A percentile compares a stretch with the other conserved stretches of the same genome.
These are phyloP conservation scores for Lentinula edodes DNA, from an alignment of 768 basidiomycete genomes.

Conservation along the genomic window DNA sequence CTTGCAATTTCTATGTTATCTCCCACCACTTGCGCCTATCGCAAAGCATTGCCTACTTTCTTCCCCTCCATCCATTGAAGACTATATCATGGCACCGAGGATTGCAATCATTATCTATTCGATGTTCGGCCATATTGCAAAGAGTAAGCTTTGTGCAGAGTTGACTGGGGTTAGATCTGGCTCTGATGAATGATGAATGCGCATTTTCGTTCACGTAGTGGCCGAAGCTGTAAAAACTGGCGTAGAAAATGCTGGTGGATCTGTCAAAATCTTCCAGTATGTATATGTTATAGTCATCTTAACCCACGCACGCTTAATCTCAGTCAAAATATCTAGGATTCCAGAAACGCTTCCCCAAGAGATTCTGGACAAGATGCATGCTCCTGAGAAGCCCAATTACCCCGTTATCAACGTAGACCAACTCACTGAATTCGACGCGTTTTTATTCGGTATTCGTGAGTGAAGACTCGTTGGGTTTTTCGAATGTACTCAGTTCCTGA, in stretches of 20 bases:
- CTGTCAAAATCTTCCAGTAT: slow-evolving; percentile 50
- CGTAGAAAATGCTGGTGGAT: slow-evolving; percentile 42
- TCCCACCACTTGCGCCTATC: slow-evolving; percentile 1
- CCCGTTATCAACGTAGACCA: slow-evolving; percentile 53
- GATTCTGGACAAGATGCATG: slow-evolving; percentile 59
- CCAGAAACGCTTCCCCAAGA: slow-evolving; percentile 74
- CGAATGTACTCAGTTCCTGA: background rate
- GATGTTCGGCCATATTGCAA: slow-evolving; percentile 68
- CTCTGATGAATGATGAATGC: background rate
- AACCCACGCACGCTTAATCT: background rate
- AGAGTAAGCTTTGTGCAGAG: slow-evolving; percentile 37
- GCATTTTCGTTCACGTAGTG: slow-evolving; percentile 33
- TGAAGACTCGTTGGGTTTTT: background rate
- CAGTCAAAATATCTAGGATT: slow-evolving; percentile 38
- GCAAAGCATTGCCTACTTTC: too few relatives aligned
- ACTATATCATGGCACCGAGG: slow-evolving; percentile 31
- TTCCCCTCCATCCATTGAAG: too few relatives aligned
- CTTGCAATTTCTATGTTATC: background rate
- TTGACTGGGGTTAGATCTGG: too few relatives aligned
- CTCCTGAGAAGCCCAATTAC: slow-evolving; percentile 65
- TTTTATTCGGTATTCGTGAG: slow-evolving; percentile 60
- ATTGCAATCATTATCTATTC: slow-evolving; percentile 72
- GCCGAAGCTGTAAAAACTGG: slow-evolving; percentile 50
- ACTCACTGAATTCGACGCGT: slow-evolving; percentile 61
- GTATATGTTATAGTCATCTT: slow-evolving; percentile 13